Evolutionary conservation across 176 grass and related monocot genomes (phyloP).

Genomic region (Oryza nivara): DNA sequence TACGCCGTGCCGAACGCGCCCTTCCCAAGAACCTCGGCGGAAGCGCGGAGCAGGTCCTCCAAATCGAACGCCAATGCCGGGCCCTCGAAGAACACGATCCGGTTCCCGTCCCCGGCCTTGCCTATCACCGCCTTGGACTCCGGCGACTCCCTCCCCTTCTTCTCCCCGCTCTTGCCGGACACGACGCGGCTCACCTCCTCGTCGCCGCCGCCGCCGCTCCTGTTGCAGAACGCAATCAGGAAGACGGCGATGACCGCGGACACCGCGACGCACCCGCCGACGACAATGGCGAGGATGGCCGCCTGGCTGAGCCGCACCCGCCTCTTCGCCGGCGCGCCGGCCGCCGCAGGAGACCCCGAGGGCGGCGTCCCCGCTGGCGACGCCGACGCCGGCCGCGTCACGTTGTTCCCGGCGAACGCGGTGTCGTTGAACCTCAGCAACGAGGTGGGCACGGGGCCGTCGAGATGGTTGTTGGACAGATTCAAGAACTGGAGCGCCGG

Average conservation of each 20-base stretch:
- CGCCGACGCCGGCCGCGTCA: neutral
- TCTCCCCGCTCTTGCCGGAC: conserved; percentile 35
- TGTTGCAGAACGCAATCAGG: conserved; percentile 61
- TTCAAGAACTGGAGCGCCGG: conserved; percentile 68
- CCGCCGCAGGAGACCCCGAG: neutral
- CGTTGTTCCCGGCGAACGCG: conserved; percentile 60
- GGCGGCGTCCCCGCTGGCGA: neutral
- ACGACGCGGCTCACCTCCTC: neutral
- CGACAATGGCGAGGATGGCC: conserved; percentile 67
- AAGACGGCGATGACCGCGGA: conserved; percentile 53
- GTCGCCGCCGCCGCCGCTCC: conserved; percentile 25
- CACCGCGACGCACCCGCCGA: conserved; percentile 54
- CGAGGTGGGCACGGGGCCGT: conserved; percentile 56
- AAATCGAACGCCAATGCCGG: conserved; percentile 84
- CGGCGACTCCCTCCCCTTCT: conserved; percentile 59
- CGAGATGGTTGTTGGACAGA: conserved; percentile 77
- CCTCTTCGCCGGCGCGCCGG: neutral
- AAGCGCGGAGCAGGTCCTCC: conserved; percentile 90
- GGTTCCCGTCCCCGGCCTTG: conserved; percentile 68
- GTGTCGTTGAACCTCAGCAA: conserved; percentile 51
- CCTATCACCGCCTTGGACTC: conserved; percentile 79
- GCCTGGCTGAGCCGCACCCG: conserved; percentile 53
- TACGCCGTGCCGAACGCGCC: conserved; percentile 91
- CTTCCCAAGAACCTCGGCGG: conserved; percentile 93
- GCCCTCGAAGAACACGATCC: conserved; percentile 86